Evolutionary conservation across 331 rosid genomes (phyloP), one percentile per base, ranked within the genome.

Genomic region (Pyrus hybrid): DNA sequence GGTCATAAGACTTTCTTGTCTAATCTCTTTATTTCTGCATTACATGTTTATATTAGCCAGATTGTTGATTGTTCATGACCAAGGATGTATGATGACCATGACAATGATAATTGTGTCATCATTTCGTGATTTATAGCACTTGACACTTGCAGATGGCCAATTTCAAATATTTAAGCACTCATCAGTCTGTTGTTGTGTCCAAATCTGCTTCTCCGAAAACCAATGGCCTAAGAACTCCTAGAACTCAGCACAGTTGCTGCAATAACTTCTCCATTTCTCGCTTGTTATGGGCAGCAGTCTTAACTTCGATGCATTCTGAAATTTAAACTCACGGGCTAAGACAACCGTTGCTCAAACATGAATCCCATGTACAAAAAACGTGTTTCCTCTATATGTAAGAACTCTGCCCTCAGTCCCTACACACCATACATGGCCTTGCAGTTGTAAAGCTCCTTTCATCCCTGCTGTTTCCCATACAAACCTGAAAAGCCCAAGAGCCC

Each of bases 351-450:
- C 63, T 91, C 87, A 91, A 67, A 85, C 74, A 80, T 76, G 72
- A 47, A 91, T 83, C 23, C 88, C 88, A 67, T 87, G 97, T 64
- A 91, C 29, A 18, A 90, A 85, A 83, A 85, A 87, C 14, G 23
- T 72, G 79, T 86, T 91, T 71, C 91, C 96, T 82, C 88, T 87
- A 65, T 91, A 93, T 74, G 45, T 71, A 54, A 93, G 86, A 62
- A 69, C 67, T 79, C 88, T 91, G 51, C 49, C 67, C 58, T 85
- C 85, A 71, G 87, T 91, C 76, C 91, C 95, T 64, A 90, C 95
- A 71, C 90, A 86, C 91, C 94, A 94, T 67, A 94, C 35, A 90
- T 91, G 96, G 63, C 98, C 96, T 85, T 91, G 92, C 77, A 91
- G 79, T 35, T 87, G 86, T 83, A 94, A 80, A 57, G 57, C 71